phyloP scores from a whole-genome alignment of 257 asterid species.

The Fraxinus pennsylvanica region DNA sequence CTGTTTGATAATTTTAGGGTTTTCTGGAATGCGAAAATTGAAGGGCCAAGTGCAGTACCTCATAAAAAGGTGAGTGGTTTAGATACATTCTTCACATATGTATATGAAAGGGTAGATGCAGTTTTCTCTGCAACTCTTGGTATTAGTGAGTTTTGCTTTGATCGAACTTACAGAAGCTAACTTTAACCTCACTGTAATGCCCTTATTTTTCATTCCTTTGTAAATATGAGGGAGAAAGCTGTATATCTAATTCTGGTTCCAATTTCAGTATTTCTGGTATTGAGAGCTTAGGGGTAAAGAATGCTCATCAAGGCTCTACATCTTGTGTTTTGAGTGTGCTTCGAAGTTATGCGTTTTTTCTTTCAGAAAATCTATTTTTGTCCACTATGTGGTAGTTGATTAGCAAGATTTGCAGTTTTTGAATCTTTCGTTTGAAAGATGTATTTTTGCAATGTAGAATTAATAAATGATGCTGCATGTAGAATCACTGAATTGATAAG shows the following conservation, averaged over 20 bases:
- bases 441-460: not conserved
- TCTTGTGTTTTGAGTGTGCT: too few relatives aligned
- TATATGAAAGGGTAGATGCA: not conserved
- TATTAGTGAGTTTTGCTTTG: slow-evolving; percentile 30
- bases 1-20: too few relatives aligned
- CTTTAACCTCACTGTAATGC: slow-evolving; percentile 18
- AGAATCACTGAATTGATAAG: not conserved
- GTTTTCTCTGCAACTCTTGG: slow-evolving; percentile 25
- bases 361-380: too few relatives aligned
- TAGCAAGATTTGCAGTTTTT: too few relatives aligned
- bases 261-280: not conserved
- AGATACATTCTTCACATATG: too few relatives aligned
- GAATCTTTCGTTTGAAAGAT: not conserved
- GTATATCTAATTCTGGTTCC: slow-evolving; percentile 34
- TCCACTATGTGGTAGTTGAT: too few relatives aligned
- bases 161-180: slow-evolving; percentile 44
- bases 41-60: too few relatives aligned
- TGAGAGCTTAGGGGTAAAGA: too few relatives aligned
- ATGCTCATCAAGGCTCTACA: too few relatives aligned
- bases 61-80: too few relatives aligned
- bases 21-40: too few relatives aligned
- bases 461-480: not conserved
- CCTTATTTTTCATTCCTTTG: slow-evolving; percentile 28
- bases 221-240: slow-evolving; percentile 34
- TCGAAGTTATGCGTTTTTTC: too few relatives aligned